Conservation (phyloP, 2,329 filamentous ascomycete genomes). For the Drechslerella stenobrocha region DNA sequence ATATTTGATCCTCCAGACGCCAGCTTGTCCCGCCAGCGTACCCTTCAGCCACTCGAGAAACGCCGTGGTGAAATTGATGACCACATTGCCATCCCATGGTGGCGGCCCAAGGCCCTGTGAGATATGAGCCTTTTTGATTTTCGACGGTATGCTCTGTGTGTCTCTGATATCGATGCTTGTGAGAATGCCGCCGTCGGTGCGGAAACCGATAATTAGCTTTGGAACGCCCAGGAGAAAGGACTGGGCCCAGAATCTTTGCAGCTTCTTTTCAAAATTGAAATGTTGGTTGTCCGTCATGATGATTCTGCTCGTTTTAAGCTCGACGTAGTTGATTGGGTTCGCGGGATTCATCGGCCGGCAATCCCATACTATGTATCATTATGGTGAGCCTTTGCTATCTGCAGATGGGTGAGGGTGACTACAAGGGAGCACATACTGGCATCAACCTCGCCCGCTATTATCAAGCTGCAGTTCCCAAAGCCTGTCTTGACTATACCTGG, state of each 20-base stretch:
- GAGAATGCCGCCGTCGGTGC: conserved; percentile 72
- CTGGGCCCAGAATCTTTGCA: conserved; percentile 96
- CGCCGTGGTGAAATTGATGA: conserved; percentile 81
- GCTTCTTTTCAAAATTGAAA: conserved; percentile 80
- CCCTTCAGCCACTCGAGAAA: conserved; percentile 73
- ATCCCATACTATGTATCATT: conserved; percentile 69
- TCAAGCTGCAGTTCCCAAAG: conserved; percentile 72
- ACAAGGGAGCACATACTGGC: conserved; percentile 63
- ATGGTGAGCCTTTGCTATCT: background rate
- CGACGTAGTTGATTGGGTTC: conserved; percentile 83
- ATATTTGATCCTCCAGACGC: conserved; percentile 79
- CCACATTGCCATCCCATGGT: conserved; percentile 88
- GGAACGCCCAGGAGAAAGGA: conserved; percentile 92
- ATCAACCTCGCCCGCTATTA: conserved; percentile 93
- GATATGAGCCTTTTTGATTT: conserved; percentile 64
- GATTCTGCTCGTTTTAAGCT: conserved; percentile 85
- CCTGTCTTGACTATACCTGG: conserved; percentile 74
- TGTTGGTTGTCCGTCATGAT: conserved; percentile 70
- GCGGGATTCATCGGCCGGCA: conserved; percentile 69
- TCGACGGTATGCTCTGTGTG: conserved; percentile 75
- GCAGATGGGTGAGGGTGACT: background rate
- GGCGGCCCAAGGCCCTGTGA: conserved; percentile 27
- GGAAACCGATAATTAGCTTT: conserved; percentile 87
- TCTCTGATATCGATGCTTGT: conserved; percentile 74
- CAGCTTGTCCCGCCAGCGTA: conserved; percentile 67